Evolutionary conservation across 2,329 filamentous ascomycete genomes (phyloP), one percentile per base, ranked within the genome.

Genomic region (Rachicladosporium sp.): DNA sequence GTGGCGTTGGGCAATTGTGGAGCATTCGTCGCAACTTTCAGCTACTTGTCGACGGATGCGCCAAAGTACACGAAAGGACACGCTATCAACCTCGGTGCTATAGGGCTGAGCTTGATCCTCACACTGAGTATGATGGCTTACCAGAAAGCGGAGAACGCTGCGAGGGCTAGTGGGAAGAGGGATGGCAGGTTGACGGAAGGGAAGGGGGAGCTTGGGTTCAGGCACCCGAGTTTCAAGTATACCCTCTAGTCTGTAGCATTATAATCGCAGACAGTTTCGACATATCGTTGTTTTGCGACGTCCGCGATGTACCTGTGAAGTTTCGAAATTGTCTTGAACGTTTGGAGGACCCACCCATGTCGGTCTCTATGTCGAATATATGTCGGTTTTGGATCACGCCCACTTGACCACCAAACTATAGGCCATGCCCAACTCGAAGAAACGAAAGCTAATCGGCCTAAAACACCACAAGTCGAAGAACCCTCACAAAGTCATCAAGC

Each of bases 1-100:
- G 62, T 67, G 29, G 59, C 59, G 4, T 47, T 66, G 31, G 61
- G 61, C 7, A 66, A 66, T 40, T 61, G 59, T 44, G 57, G 61
- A 6, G 64, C 64, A 6, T 68, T 69, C 38, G 56, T 66, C 6
- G 64, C 62, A 2, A 63, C 66, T 0, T 67, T 66, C 40, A 63
- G 63, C 12, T 67, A 67, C 44, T 52, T 69, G 3, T 48, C 53
- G n/a, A 47, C 56, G 41, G 64, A 68, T 49, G 60, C 58, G 50
- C 62, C 63, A 2, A 44, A 58, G 10, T 66, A 64, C 39, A 51
- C 46, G 4, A 56, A 59, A 0, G 64, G 63, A 2, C 62, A 68
- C 47, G 56, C 61, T 4, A 63, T 66, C 42, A 64, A 62, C 32
- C 48, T 67, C 5, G 64, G 58, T 0, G 54, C 60, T 1, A 58